phyloP scores from a whole-genome alignment of 306 rosid species.

The Pterocarpus macrocarpus region DNA sequence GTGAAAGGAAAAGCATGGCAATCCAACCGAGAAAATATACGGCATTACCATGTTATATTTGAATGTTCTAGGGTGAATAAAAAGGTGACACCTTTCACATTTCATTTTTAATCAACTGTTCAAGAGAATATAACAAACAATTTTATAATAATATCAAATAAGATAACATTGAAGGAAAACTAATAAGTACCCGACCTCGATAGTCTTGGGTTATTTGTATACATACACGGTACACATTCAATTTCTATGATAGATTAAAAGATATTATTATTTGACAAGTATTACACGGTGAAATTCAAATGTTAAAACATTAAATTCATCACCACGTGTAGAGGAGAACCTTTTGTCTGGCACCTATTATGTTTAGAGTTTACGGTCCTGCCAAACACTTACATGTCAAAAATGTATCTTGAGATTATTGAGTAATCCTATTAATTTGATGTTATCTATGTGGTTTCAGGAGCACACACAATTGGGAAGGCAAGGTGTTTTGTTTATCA shows the following conservation, averaged over 20 bases:
- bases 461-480: conserved; percentile 87
- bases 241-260: not conserved
- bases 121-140: not conserved
- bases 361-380: not conserved
- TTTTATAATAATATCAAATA: not conserved
- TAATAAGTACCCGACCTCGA: no score
- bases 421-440: not conserved
- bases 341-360: not conserved
- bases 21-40: conserved; percentile 10
- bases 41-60: not conserved
- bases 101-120: no score
- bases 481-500: conserved; percentile 65
- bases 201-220: not conserved
- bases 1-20: conserved; percentile 34
- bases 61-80: not conserved
- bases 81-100: not conserved
- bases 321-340: not conserved
- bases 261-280: not conserved
- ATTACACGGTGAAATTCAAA: not conserved
- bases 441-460: conserved; percentile 45
- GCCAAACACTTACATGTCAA: not conserved
- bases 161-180: not conserved
- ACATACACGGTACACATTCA: not conserved
- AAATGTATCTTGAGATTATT: not conserved
- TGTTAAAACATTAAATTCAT: not conserved